A percentile compares a stretch with the other conserved stretches of the same genome.
Conservation (phyloP, 257 asterid genomes). For the Solanum sejunctum region DNA sequence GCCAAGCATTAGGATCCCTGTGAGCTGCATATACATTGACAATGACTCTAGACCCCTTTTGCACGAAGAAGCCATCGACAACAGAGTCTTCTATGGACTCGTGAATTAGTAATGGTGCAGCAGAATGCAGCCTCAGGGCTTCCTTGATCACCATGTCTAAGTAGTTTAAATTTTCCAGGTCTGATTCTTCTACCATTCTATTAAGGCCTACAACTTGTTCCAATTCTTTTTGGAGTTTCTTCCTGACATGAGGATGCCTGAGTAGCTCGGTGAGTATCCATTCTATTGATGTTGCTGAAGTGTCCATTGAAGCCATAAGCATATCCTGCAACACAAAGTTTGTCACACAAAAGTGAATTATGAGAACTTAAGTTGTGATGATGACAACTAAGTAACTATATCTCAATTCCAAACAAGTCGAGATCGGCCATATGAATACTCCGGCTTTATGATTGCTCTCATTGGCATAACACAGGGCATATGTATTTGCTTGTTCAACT, state of each 20-base stretch:
- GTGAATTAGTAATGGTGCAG: constrained; percentile 9
- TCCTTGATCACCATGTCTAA: constrained; percentile 15
- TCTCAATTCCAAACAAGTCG: not conserved
- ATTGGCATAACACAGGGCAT: not conserved
- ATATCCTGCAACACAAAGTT: constrained; percentile 5
- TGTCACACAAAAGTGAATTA: not conserved
- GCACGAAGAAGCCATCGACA: constrained; percentile 7
- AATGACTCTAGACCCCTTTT: not conserved
- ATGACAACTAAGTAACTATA: not conserved
- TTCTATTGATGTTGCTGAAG: constrained; percentile 8
- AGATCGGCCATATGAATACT: not conserved
- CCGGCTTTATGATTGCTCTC: not conserved
- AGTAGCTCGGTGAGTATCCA: constrained; percentile 13
- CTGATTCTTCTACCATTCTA: constrained; percentile 5
- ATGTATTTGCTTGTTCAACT: not conserved
- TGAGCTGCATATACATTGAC: constrained; percentile 7
- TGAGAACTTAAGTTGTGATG: not conserved
- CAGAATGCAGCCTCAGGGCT: constrained; percentile 14
- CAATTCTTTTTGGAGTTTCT: constrained; percentile 9
- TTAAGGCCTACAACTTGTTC: constrained; percentile 13
- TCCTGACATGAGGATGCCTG: constrained; percentile 3
- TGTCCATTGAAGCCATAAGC: constrained; percentile 14
- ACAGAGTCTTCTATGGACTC: constrained; percentile 12
- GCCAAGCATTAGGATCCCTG: constrained; percentile 13
- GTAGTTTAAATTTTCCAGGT: constrained; percentile 1